Base-by-base conservation (phyloP, 148 eudicot genomes). In the Polygonum aviculare region DNA sequence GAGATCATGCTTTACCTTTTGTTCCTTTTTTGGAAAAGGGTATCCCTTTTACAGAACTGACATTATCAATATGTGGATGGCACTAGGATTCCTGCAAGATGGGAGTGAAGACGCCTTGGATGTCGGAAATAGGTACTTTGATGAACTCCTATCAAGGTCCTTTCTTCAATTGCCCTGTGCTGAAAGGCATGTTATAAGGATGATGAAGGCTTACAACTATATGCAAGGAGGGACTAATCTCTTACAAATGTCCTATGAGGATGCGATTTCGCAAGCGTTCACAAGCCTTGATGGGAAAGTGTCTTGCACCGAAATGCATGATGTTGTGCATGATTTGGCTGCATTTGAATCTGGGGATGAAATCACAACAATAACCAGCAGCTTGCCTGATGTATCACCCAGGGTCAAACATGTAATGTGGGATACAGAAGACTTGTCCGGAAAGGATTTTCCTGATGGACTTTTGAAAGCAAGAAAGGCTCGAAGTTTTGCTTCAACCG, bases 61-160 rank as follows among this genome's bases (percentile, higher is more conserved):
- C 33, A 16, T 75, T 7, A 47, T 76, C 33, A 12, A 35, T 47
- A 76, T 79, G 39, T 82, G 84, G 84, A 79, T 73, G 63, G 84
- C 81, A 52, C 77, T 72, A 50, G 72, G 12, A 73, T 60, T 69
- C 21, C 74, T 9, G 21, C 72, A 65, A 36, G 33, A 36, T 15
- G 7, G 15, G 47, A 65, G 19, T 50, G 54, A 16, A 57, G 26
- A 45, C 2, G 72, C 72, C 21, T 26, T 12, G 44, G 84, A 81
- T 15, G 76, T 26, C 1, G 80, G 76, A 3, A 38, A 78, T 45
- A 76, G 76, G 41, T 70, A 81, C 52, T 78, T 81, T 75, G 54
- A 18, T 15, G 75, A 51, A 51, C 76, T 81, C 75, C 1, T 75
- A 3, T 74, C 55, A 8, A 82, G 81, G 54, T 82, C 80, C 16